Evolutionary conservation across 2,329 filamentous ascomycete species (phyloP).

Genomic region (Cryphonectria japonica): DNA sequence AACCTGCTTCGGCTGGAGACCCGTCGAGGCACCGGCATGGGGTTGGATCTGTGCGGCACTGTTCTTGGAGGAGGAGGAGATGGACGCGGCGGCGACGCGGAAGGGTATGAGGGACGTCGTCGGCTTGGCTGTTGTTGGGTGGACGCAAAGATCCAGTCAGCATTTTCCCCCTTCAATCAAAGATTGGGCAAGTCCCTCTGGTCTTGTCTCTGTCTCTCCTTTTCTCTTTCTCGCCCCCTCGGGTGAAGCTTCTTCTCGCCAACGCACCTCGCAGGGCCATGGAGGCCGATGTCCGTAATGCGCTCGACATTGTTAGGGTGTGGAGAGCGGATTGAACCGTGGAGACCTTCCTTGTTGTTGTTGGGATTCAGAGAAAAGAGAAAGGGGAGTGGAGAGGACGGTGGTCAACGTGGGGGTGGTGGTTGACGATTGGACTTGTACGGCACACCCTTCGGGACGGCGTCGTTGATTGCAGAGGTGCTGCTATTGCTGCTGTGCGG

Average conservation of each 20-base stretch:
- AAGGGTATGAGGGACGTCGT: slow-evolving; percentile 64
- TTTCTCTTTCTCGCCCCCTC: neutral
- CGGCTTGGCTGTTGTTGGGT: slow-evolving; percentile 62
- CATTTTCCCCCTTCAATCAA: neutral
- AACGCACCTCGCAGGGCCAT: slow-evolving; percentile 57
- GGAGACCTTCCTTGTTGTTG: neutral
- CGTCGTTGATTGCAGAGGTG: slow-evolving; percentile 9
- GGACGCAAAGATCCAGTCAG: slow-evolving; percentile 29
- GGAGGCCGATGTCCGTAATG: slow-evolving; percentile 55
- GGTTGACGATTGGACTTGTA: neutral
- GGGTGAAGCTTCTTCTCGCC: neutral
- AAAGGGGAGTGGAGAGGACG: slow-evolving; percentile 12
- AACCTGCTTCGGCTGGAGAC: slow-evolving; percentile 69
- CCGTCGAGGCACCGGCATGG: slow-evolving; percentile 53
- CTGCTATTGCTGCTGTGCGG: slow-evolving; percentile 11
- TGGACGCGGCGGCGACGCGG: slow-evolving; percentile 64
- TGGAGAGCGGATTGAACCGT: neutral
- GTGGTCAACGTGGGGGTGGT: neutral
- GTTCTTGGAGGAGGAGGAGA: slow-evolving; percentile 68
- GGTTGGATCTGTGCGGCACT: slow-evolving; percentile 55
- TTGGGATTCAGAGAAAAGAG: neutral
- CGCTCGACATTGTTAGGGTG: slow-evolving; percentile 48
- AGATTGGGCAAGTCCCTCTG: too few relatives aligned
- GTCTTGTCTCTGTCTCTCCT: neutral
- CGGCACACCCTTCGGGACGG: neutral